These are phyloP conservation scores for Backusella luteola DNA, from an alignment of 192 early-diverging fungal species.

Conservation along the genomic window DNA sequence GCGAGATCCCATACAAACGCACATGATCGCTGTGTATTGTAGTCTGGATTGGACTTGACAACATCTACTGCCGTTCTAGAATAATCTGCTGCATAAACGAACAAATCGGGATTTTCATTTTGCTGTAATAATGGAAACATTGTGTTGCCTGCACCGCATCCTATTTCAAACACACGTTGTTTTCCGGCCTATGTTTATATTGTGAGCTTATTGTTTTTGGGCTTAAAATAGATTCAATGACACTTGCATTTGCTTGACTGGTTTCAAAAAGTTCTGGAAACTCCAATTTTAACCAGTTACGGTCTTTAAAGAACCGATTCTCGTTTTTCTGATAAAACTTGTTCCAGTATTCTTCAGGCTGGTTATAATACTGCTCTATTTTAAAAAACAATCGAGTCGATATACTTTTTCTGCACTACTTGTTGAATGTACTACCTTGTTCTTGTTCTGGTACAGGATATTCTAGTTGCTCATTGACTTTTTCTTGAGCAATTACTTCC, in stretches of 20 bases:
- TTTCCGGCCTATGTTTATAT: conserved; percentile 42
- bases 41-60: conserved; percentile 77
- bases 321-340: conserved; percentile 81
- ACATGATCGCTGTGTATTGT: conserved; percentile 65
- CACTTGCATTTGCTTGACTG: conserved; percentile 42
- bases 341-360: conserved; percentile 67
- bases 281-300: conserved; percentile 93
- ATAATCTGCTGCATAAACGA: conserved; percentile 92
- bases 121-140: conserved; percentile 88
- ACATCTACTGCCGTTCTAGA: conserved; percentile 86
- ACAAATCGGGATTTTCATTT: conserved; percentile 70
- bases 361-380: conserved; percentile 41
- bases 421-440: conserved; percentile 33
- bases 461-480: conserved; percentile 70
- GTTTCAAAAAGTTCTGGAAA: conserved; percentile 82
- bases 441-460: conserved; percentile 64
- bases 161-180: conserved; percentile 82
- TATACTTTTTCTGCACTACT: too few relatives aligned
- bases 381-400: background rate
- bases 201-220: background rate
- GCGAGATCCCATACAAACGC: conserved; percentile 98
- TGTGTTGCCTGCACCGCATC: conserved; percentile 97
- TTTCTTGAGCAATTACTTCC: conserved; percentile 70
- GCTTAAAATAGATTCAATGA: too few relatives aligned
- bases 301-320: conserved; percentile 94